Base-by-base conservation (phyloP, 345 rosid species). In the Nephelium lappaceum region DNA sequence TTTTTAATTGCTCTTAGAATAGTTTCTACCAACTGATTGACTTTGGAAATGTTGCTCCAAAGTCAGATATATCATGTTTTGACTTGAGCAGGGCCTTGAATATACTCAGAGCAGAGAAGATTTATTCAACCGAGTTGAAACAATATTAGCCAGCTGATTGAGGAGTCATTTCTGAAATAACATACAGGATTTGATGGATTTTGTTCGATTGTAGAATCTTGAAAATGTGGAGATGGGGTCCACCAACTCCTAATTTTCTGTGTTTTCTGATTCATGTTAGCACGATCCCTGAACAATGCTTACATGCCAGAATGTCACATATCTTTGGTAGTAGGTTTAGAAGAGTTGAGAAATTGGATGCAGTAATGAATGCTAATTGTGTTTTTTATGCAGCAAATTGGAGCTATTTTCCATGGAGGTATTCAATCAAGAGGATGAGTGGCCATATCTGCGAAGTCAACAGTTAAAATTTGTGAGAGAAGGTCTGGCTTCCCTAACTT, bases 301-400 rank as follows among this genome's bases (percentile, higher is more conserved):
- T 82, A 73, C 75, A 74, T 69, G 77, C 68, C 79, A 82, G 81
- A 71, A 79, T 79, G 79, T 79, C 71, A 79, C 65, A 67, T 74
- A 25, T 39, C 19, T 71, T n/a, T 61, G 47, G 36, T 31, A 31
- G 36, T 31, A 31, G 36, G 36, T 60, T 39, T 25, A 41, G 63
- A 5, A 23, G 15, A 67, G 21, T 58, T 45, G 24, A 23, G 39
- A 47, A 25, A 31, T 45, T 31, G 41, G 41, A 24, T 11, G 15
- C 38, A 25, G 71, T 71, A 31, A 31, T 31, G 36, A 31, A 31
- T 31, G 2, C 3, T 4, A 31, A 31, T 31, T 31, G 36, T 31
- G 36, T 8, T 18, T 70, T 70, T 19, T 23, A 6, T 75, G 72
- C 24, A 66, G 60, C 72, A 47, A 49, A n/a, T 39, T 41, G 39